Percentiles rank a stretch among this genome's conserved stretches.
Evolutionary conservation across 768 basidiomycete genomes (phyloP).

Genomic region (Agrocybe praecox): DNA sequence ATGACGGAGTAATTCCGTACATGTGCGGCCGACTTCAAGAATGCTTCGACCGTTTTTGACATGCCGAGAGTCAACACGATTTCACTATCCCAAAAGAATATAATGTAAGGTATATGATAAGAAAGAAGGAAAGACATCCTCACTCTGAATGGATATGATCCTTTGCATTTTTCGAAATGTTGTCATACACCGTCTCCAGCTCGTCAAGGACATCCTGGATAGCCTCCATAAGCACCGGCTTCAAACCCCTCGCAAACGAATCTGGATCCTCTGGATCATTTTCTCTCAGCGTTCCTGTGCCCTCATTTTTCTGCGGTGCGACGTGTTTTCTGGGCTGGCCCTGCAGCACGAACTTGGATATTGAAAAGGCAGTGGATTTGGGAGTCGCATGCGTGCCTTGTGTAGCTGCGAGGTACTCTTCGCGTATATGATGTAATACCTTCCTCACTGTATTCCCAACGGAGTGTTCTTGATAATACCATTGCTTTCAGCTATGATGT

Average conservation of each 20-base stretch:
- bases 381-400: slow-evolving; percentile 41
- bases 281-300: slow-evolving; percentile 61
- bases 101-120: neutral
- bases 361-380: slow-evolving; percentile 57
- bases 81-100: slow-evolving; percentile 57
- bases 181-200: slow-evolving; percentile 94
- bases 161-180: slow-evolving; percentile 89
- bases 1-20: slow-evolving; percentile 94
- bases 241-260: slow-evolving; percentile 75
- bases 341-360: slow-evolving; percentile 81
- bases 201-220: slow-evolving; percentile 97
- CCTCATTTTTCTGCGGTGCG: slow-evolving; percentile 46
- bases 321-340: slow-evolving; percentile 68
- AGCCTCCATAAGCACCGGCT: slow-evolving; percentile 95
- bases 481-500: neutral
- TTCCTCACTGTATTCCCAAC: slow-evolving; percentile 95
- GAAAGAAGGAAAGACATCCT: slow-evolving; percentile 27
- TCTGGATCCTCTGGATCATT: slow-evolving; percentile 78
- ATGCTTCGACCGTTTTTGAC: slow-evolving; percentile 92
- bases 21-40: slow-evolving; percentile 88
- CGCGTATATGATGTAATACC: slow-evolving; percentile 90
- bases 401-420: slow-evolving; percentile 89
- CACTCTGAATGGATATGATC: slow-evolving; percentile 99
- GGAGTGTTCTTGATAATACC: slow-evolving; percentile 70
- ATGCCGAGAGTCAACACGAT: slow-evolving; percentile 85